phyloP scores from a whole-genome alignment of 257 asterid species.

The Solanum stenotomum region DNA sequence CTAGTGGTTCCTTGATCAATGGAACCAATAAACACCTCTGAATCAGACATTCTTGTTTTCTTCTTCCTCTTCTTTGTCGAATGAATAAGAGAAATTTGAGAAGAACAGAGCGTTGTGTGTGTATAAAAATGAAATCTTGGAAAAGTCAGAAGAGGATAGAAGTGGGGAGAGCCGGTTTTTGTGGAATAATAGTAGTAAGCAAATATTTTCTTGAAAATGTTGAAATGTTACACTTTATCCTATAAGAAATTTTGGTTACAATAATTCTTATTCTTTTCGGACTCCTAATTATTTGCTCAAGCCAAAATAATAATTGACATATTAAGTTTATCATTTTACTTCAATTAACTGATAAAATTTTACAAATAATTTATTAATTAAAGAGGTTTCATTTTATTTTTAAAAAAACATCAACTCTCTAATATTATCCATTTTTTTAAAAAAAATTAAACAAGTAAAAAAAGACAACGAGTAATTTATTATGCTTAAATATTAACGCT shows the following conservation, averaged over 20 bases:
- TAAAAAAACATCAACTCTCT: no score
- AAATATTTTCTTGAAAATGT: constrained; percentile 4
- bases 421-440: no score
- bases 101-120: background rate
- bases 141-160: background rate
- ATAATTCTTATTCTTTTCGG: background rate
- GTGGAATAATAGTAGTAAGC: background rate
- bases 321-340: background rate
- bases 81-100: background rate
- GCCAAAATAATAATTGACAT: no score
- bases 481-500: background rate
- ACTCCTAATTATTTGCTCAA: background rate
- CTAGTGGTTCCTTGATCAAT: constrained; percentile 97
- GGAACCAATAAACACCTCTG: constrained; percentile 60
- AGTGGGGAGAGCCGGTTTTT: background rate
- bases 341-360: no score
- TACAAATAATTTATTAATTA: no score
- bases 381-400: no score
- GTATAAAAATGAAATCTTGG: background rate
- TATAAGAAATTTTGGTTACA: background rate
- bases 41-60: constrained; percentile 14
- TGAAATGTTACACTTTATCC: background rate
- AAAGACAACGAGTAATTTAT: fast-evolving
- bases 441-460: no score
- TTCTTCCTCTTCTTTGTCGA: background rate